Evolutionary conservation across 2,329 filamentous ascomycete species (phyloP).

Genomic region (Trichoderma guizhouense): DNA sequence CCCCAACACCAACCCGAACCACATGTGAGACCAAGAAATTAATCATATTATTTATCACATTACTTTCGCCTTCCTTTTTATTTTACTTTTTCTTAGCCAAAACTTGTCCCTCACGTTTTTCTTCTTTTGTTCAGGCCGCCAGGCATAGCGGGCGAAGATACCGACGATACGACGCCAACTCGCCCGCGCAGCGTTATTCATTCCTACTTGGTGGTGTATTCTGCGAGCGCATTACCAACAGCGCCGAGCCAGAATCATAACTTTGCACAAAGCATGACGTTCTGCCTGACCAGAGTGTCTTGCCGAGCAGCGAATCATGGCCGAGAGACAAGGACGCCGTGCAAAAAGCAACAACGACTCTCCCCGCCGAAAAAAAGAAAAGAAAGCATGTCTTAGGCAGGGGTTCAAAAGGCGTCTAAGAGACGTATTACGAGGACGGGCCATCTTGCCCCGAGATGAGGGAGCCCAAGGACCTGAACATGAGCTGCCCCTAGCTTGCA

Average conservation of each 20-base stretch:
- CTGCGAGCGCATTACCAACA: neutral
- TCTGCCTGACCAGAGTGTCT: neutral
- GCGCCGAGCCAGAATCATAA: neutral
- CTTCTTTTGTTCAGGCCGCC: neutral
- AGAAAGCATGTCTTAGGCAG: neutral
- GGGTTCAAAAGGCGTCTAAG: neutral
- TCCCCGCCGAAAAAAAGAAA: neutral
- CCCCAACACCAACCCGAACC: neutral
- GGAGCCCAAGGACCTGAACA: neutral
- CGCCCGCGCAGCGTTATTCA: neutral
- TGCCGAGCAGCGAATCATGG: neutral
- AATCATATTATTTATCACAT: conserved; percentile 5
- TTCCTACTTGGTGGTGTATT: neutral
- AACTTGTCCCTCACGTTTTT: neutral
- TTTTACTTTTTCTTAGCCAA: conserved; percentile 10
- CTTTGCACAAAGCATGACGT: neutral
- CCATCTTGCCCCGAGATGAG: neutral
- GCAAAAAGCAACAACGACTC: neutral
- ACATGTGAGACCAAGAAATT: conserved; percentile 3
- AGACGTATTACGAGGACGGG: neutral
- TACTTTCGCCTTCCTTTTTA: neutral
- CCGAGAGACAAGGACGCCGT: neutral
- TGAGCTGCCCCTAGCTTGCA: neutral
- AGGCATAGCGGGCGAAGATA: neutral
- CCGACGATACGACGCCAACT: neutral